Evolutionary conservation across 1,284 basidiomycete genomes (phyloP).

Genomic region (Rhodotorula glutinis): DNA sequence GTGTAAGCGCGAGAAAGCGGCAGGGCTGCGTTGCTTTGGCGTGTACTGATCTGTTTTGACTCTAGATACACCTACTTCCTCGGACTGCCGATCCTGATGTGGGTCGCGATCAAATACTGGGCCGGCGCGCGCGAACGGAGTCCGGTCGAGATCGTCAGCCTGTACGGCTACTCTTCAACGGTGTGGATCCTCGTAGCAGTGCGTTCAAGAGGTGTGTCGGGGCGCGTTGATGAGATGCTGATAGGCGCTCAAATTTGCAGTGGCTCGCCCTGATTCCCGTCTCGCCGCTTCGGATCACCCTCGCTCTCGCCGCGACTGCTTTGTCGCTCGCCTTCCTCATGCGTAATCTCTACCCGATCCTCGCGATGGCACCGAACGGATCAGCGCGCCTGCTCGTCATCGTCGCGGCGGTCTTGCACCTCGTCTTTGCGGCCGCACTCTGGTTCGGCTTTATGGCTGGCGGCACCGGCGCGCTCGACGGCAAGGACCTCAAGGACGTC

Average conservation of each 20-base stretch:
- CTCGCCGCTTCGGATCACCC: slow-evolving; percentile 35
- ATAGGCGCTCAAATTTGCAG: slow-evolving; percentile 12
- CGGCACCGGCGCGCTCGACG: slow-evolving; percentile 23
- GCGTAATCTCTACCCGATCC: slow-evolving; percentile 80
- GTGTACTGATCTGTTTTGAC: slow-evolving; percentile 61
- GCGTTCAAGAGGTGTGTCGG: neutral
- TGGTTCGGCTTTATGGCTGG: slow-evolving; percentile 44
- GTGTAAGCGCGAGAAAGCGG: slow-evolving; percentile 49
- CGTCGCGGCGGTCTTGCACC: slow-evolving; percentile 41
- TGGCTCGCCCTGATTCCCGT: slow-evolving; percentile 43
- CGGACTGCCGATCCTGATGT: slow-evolving; percentile 70
- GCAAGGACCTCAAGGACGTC: slow-evolving; percentile 8
- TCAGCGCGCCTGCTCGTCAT: slow-evolving; percentile 74
- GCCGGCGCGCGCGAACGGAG: slow-evolving; percentile 81
- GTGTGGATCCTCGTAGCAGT: slow-evolving; percentile 66
- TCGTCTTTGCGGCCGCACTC: slow-evolving; percentile 40
- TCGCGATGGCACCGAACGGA: slow-evolving; percentile 77
- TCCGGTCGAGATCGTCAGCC: slow-evolving; percentile 61
- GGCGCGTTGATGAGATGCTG: neutral
- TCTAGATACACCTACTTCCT: slow-evolving; percentile 71
- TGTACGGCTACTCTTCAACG: slow-evolving; percentile 53
- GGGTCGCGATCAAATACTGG: slow-evolving; percentile 70
- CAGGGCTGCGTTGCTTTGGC: too few species aligned
- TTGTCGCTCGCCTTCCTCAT: slow-evolving; percentile 48
- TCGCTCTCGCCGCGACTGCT: slow-evolving; percentile 57